Evolutionary conservation across 441 rosid genomes (phyloP).

Genomic region (Adansonia rubrostipa): DNA sequence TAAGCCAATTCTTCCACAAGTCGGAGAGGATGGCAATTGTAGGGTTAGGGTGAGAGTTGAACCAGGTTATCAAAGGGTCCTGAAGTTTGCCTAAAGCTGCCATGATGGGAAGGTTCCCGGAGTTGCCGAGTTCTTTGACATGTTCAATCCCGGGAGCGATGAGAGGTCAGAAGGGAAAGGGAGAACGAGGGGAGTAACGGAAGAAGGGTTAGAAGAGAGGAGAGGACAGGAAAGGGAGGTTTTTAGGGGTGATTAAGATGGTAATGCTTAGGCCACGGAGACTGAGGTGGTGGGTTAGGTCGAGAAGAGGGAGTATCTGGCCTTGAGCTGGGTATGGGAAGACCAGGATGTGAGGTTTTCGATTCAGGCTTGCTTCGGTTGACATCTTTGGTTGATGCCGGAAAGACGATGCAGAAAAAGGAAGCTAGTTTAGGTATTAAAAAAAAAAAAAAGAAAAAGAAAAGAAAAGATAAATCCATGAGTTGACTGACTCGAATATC

Average conservation of each 20-base stretch:
- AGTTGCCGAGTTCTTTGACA: slow-evolving; percentile 42
- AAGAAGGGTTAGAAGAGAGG: slow-evolving; percentile 34
- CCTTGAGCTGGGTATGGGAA: slow-evolving; percentile 61
- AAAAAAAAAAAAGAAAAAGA: too few species aligned
- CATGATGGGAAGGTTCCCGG: slow-evolving; percentile 40
- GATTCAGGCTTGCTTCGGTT: background rate
- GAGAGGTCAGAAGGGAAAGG: slow-evolving; percentile 48
- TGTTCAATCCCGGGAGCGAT: slow-evolving; percentile 50
- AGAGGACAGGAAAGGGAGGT: slow-evolving; percentile 37
- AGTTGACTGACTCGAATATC: background rate
- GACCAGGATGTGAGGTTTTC: slow-evolving; percentile 41
- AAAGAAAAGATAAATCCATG: background rate
- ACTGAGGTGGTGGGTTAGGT: slow-evolving; percentile 48
- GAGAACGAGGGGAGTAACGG: slow-evolving; percentile 36
- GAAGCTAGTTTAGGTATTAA: background rate
- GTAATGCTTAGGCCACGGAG: slow-evolving; percentile 42
- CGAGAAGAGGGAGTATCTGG: slow-evolving; percentile 45
- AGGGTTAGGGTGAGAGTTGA: slow-evolving; percentile 46
- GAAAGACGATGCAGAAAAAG: background rate
- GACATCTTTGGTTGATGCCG: background rate
- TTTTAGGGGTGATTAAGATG: slow-evolving; percentile 49
- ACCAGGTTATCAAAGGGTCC: slow-evolving; percentile 45
- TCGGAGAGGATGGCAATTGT: slow-evolving; percentile 56
- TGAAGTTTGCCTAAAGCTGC: slow-evolving; percentile 41
- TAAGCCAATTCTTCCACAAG: slow-evolving; percentile 34